Evolutionary conservation across 1,139 yeast species (phyloP), one percentile per base, ranked within the genome.

Genomic region (Candida gigantensis): DNA sequence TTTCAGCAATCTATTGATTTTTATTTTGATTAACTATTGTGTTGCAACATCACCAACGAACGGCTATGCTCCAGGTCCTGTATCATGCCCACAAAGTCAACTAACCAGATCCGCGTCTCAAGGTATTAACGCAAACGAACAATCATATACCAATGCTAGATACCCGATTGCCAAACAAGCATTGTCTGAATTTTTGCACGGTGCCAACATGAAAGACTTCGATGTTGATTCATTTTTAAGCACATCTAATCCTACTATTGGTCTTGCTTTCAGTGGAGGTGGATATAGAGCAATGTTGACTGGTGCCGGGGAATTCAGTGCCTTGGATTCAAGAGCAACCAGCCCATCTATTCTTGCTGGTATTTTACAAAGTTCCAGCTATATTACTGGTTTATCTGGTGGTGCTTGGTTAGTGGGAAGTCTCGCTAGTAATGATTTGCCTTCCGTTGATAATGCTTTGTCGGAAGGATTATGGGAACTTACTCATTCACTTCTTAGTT

Each of bases 271-370:
- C 52, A 79, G 90, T 7, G 97, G 97, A 26, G 97, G 97, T 52
- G 95, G 96, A 3, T 88, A 86, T 61, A 74, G 97, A 41, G 95
- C 96, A 34, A 85, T 87, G 95, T 62, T 88, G 29, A 62, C 72
- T 37, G 96, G 96, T n/a, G 96, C 95, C 2, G 96, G 97, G 28
- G 81, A 84, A 58, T 60, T 88, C 29, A 68, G 92, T 10, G 96
- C 92, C 1, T 60, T 87, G 42, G 97, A 89, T 56, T 74, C 77
- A 50, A 72, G 96, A 52, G 83, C 94, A 7, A 60, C 56, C 2
- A 77, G 77, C 32, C 65, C 66, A 18, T 74, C 75, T 4, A 40
- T 44, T 7, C 52, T 68, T 32, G 65, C 68, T 2, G 74, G 74
- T 1, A 45, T 68, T 17, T 50, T 68, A 24, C 72, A 68, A 42